Conservation (phyloP, 2,329 filamentous ascomycete species). For the Epichloe sylvatica region DNA sequence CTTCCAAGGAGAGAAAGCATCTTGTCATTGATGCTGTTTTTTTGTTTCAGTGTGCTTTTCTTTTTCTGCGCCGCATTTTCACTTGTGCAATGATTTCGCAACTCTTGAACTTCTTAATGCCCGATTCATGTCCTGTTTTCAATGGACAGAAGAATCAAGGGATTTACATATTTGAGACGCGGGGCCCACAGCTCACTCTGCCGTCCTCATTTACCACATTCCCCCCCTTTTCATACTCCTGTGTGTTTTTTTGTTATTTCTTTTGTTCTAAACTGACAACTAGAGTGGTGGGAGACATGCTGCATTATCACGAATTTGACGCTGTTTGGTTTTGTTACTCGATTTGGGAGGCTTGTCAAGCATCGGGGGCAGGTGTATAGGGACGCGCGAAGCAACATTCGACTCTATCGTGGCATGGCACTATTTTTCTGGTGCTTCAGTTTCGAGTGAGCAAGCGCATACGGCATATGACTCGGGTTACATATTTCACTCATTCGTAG, state of each 20-base stretch:
- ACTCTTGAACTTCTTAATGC: no score
- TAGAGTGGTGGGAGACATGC: not conserved
- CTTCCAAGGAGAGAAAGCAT: not conserved
- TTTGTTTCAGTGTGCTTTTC: not conserved
- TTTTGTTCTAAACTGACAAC: not conserved
- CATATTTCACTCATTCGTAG: not conserved
- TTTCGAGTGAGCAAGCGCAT: not conserved
- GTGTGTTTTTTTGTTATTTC: not conserved
- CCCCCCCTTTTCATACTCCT: not conserved
- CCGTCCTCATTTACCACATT: no score
- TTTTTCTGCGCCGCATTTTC: not conserved
- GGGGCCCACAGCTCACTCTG: no score
- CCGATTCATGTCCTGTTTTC: no score
- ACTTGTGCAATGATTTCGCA: not conserved
- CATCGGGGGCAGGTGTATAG: not conserved
- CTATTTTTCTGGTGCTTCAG: not conserved
- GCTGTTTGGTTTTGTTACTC: not conserved
- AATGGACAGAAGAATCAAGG: no score
- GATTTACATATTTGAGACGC: no score
- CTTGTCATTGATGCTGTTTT: not conserved
- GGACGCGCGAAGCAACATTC: not conserved
- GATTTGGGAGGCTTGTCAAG: not conserved
- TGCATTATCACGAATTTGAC: not conserved
- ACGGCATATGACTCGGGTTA: not conserved
- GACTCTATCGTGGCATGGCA: not conserved